Evolutionary conservation across 805 yeast genomes (phyloP), one percentile per base, ranked within the genome.

Genomic region (Metschnikowia gruessii): DNA sequence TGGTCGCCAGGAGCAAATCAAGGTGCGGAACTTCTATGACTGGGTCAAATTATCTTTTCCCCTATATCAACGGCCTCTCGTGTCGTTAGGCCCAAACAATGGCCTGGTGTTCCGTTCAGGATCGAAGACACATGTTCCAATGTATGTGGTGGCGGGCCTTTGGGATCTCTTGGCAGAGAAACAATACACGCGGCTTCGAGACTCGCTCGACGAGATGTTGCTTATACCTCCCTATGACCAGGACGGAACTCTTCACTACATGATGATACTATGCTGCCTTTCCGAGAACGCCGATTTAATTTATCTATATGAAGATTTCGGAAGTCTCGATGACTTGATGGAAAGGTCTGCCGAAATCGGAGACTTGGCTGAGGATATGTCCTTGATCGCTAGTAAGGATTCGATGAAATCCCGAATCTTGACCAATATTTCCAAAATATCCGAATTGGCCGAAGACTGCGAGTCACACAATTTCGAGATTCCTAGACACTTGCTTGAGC

Each of bases 41-140:
- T 72, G 75, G 73, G 48, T 73, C 17, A 47, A 62, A 12, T 60
- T 70, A 3, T 66, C 58, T 42, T 63, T 54, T 44, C 54, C 59
- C 26, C 41, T 56, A 8, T 49, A 49, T 26, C 26, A 47, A 15
- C 42, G 51, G 21, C 38, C 46, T 10, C 8, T 31, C 13, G 36
- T 31, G 16, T 57, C 30, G 40, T 54, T 6, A 26, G 48, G 15
- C 28, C 46, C 18, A 38, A 48, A 9, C 43, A 59, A 43, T 22
- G 70, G 75, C 5, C 75, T 74, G 0, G 63, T 61, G 0, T 74
- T 70, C 67, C 57, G 70, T 40, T 52, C 68, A 1, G 76, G 79
- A 1, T 62, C 78, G 16, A 59, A 57, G 33, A 62, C 68, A 2
- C 67, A 69, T 49, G 57, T 74, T 10, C 80, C 77, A 5, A 46